These are phyloP conservation scores for Shiraia sp. DNA, from an alignment of 2,329 filamentous ascomycete species.

Conservation along the genomic window DNA sequence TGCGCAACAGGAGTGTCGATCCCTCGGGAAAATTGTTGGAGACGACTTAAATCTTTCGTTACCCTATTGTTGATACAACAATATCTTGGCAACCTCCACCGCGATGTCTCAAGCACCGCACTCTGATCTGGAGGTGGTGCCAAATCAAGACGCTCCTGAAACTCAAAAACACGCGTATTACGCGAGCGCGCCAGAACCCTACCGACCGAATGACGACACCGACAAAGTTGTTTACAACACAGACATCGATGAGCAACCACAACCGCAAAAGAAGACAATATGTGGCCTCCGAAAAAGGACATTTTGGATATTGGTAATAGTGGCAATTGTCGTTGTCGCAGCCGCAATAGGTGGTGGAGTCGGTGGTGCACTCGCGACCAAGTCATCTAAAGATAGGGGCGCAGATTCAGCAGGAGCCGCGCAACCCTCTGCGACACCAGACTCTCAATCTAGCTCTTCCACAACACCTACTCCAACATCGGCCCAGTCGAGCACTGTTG, in stretches of 20 bases:
- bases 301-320: conserved; percentile 10
- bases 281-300: conserved; percentile 13
- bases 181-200: conserved; percentile 1
- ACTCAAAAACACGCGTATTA: conserved; percentile 6
- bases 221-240: conserved; percentile 1
- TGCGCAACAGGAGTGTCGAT: no score
- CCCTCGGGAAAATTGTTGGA: no score
- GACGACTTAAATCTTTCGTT: no score
- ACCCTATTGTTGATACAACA: no score
- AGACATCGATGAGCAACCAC: background rate
- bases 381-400: conserved; percentile 3
- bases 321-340: conserved; percentile 9
- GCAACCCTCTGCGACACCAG: background rate
- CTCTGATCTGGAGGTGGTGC: conserved; percentile 6
- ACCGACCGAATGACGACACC: conserved; percentile 2
- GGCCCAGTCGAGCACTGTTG: conserved; percentile 1
- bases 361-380: conserved; percentile 12
- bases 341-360: conserved; percentile 17
- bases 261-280: conserved; percentile 2
- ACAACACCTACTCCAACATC: conserved; percentile 7
- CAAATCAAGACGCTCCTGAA: background rate
- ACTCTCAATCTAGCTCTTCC: background rate
- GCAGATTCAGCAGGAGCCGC: conserved; percentile 1
- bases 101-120: background rate
- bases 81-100: no score